phyloP scores from a whole-genome alignment of 108 stramenopile genomes.

The Pseudonitzschia delicatissima region DNA sequence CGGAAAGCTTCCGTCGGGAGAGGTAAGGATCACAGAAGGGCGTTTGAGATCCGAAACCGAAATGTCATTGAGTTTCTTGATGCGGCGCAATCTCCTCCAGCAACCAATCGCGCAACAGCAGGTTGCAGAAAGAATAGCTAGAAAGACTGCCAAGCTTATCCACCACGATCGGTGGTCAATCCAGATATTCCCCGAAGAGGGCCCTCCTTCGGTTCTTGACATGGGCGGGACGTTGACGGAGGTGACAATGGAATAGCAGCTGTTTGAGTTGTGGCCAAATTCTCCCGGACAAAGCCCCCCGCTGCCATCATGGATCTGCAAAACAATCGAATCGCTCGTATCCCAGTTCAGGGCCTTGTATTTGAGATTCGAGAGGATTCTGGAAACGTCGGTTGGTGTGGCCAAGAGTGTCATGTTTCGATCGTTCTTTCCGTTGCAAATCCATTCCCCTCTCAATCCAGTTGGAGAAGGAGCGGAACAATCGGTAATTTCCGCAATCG shows the following conservation, averaged over 20 bases:
- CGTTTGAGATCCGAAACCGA: neutral
- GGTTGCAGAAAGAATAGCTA: neutral
- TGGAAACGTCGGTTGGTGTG: constrained; percentile 15
- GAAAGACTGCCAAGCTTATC: neutral
- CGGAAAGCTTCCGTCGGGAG: neutral
- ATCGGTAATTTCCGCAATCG: constrained; percentile 2
- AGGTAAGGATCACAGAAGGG: neutral
- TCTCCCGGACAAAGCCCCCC: constrained; percentile 17
- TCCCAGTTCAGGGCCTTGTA: constrained; percentile 33
- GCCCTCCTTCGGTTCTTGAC: neutral
- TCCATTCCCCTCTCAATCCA: constrained; percentile 16
- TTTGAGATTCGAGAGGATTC: constrained; percentile 20
- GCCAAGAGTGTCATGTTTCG: constrained; percentile 37
- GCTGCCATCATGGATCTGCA: constrained; percentile 26
- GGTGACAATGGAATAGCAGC: constrained; percentile 19
- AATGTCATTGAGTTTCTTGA: neutral
- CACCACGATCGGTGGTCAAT: neutral
- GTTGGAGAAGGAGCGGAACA: constrained; percentile 11
- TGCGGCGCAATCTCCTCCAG: neutral
- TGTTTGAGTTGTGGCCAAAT: constrained; percentile 5
- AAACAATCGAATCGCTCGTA: constrained; percentile 13
- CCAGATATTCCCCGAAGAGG: neutral
- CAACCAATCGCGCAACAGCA: neutral
- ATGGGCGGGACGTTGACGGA: constrained; percentile 24
- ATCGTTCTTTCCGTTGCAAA: constrained; percentile 23